These are phyloP conservation scores for Curvularia sp. DNA, from an alignment of 2,329 filamentous ascomycete genomes.

Conservation along the genomic window DNA sequence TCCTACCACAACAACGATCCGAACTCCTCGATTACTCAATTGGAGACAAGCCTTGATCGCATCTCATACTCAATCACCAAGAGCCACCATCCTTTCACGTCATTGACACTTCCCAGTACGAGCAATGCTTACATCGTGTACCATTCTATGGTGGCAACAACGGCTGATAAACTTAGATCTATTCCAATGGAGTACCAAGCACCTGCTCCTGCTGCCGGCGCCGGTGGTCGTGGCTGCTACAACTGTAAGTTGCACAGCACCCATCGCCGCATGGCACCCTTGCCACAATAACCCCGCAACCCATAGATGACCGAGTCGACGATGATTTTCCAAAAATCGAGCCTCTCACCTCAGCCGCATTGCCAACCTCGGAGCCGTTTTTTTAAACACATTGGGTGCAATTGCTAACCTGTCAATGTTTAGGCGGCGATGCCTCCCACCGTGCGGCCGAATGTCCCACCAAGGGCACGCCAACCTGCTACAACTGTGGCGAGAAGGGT, in stretches of 20 bases:
- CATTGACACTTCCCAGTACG: slow-evolving; percentile 37
- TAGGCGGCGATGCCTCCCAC: slow-evolving; percentile 59
- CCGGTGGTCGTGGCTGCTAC: slow-evolving; percentile 52
- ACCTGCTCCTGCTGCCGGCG: slow-evolving; percentile 41
- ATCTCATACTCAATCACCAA: slow-evolving; percentile 15
- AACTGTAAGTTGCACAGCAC: slow-evolving; percentile 46
- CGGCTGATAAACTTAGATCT: slow-evolving; percentile 36
- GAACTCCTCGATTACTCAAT: slow-evolving; percentile 24
- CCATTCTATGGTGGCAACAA: slow-evolving; percentile 7
- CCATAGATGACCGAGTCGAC: neutral
- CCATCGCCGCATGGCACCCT: neutral
- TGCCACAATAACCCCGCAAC: slow-evolving; percentile 11
- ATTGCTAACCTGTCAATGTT: slow-evolving; percentile 20
- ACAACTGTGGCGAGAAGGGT: slow-evolving; percentile 58
- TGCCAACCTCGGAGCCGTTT: neutral
- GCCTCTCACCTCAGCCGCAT: neutral
- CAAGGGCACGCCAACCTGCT: slow-evolving; percentile 59
- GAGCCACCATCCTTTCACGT: slow-evolving; percentile 28
- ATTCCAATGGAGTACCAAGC: slow-evolving; percentile 49
- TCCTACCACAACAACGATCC: slow-evolving; percentile 19
- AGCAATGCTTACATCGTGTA: slow-evolving; percentile 9
- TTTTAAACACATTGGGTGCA: neutral
- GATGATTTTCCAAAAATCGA: neutral
- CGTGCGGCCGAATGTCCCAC: slow-evolving; percentile 60
- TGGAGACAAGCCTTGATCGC: slow-evolving; percentile 22